Evolutionary conservation across 2,329 filamentous ascomycete species (phyloP).

Genomic region (Clarireedia hainanense): DNA sequence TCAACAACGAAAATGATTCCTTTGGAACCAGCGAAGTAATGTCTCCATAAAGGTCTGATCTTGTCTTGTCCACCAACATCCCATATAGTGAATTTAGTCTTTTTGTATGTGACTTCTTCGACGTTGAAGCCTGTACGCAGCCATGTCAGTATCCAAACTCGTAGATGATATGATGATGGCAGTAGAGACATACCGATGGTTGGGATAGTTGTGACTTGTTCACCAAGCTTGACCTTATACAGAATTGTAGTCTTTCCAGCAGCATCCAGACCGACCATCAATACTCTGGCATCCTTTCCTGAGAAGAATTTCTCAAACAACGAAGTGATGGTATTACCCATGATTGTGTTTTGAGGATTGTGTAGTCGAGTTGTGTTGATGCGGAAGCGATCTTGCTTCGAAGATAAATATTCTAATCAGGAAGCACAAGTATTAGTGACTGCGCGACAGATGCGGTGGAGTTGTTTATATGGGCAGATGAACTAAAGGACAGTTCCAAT

Average conservation of each 20-base stretch:
- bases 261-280: slow-evolving; percentile 99
- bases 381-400: slow-evolving; percentile 30
- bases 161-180: slow-evolving; percentile 12
- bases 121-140: slow-evolving; percentile 80
- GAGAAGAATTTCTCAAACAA: slow-evolving; percentile 94
- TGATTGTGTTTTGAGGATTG: slow-evolving; percentile 52
- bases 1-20: slow-evolving; percentile 99
- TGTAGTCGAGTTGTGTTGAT: slow-evolving; percentile 16
- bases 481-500: slow-evolving; percentile 23
- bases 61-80: slow-evolving; percentile 99
- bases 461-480: slow-evolving; percentile 14
- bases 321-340: slow-evolving; percentile 98
- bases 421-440: slow-evolving; percentile 12
- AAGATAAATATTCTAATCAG: slow-evolving; percentile 11
- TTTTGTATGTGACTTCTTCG: slow-evolving; percentile 99
- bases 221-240: slow-evolving; percentile 99
- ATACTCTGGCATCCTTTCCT: slow-evolving; percentile 99
- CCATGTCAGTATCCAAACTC: slow-evolving; percentile 15
- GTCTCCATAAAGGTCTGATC: slow-evolving; percentile 98
- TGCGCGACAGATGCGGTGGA: slow-evolving; percentile 1
- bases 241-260: slow-evolving; percentile 99
- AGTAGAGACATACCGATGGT: slow-evolving; percentile 71
- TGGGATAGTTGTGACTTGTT: slow-evolving; percentile 98
- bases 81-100: slow-evolving; percentile 99
- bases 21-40: slow-evolving; percentile 99